These are phyloP conservation scores for Myxozyma neglecta DNA, from an alignment of 805 yeast species.

Conservation along the genomic window DNA sequence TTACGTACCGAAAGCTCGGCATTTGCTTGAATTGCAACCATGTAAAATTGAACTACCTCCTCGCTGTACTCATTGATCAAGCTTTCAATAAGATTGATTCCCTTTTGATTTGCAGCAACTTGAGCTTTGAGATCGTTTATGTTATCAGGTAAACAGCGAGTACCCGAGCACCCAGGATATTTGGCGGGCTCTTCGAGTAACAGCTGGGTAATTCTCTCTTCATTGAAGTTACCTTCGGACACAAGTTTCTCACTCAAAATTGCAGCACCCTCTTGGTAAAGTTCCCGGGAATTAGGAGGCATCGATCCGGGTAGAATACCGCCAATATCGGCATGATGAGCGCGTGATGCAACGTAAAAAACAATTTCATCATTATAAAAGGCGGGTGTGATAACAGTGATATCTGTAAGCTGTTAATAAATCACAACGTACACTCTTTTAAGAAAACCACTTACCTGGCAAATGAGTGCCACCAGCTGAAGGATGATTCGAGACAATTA, in stretches of 20 bases:
- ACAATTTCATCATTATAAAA: constrained; percentile 57
- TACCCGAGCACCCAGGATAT: constrained; percentile 85
- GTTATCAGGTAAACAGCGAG: constrained; percentile 80
- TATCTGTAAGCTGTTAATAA: constrained; percentile 60
- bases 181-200: constrained; percentile 74
- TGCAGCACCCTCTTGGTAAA: constrained; percentile 90
- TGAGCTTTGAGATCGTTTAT: constrained; percentile 83
- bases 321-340: constrained; percentile 96
- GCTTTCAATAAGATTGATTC: constrained; percentile 62
- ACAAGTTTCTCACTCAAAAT: constrained; percentile 78
- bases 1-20: constrained; percentile 71
- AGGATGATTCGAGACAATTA: constrained; percentile 76
- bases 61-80: constrained; percentile 65
- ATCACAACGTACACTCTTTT: neutral
- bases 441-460: constrained; percentile 44
- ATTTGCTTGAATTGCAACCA: constrained; percentile 78
- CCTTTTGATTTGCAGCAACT: constrained; percentile 85
- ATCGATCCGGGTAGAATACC: constrained; percentile 89
- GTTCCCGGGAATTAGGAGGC: constrained; percentile 86
- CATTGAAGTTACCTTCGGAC: constrained; percentile 69
- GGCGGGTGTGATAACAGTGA: constrained; percentile 90
- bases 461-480: constrained; percentile 83
- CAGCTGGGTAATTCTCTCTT: constrained; percentile 60
- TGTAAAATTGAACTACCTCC: constrained; percentile 63
- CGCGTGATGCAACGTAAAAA: constrained; percentile 90